Percentiles rank a stretch among this genome's conserved stretches.
phyloP scores from a whole-genome alignment of 2,329 filamentous ascomycete species.

The Ophiocordyceps camponoti-floridani region DNA sequence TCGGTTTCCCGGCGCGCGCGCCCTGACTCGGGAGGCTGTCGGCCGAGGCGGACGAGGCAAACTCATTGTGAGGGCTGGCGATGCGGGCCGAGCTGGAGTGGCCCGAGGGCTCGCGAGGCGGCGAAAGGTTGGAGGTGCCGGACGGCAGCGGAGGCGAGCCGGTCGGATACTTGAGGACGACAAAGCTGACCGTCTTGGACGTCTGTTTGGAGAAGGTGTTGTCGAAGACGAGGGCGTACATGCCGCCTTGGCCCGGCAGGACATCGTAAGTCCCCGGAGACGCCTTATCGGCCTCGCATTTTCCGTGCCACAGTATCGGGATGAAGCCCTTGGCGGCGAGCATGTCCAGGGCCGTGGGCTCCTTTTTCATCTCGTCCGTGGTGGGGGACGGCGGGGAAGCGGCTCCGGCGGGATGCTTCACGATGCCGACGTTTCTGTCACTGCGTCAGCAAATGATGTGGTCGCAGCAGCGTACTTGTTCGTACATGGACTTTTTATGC shows the following conservation, averaged over 20 bases:
- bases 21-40: slow-evolving; percentile 42
- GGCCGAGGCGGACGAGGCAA: slow-evolving; percentile 32
- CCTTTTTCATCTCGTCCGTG: slow-evolving; percentile 29
- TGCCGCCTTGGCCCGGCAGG: slow-evolving; percentile 54
- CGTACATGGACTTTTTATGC: slow-evolving; percentile 85
- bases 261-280: slow-evolving; percentile 83
- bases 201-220: slow-evolving; percentile 96
- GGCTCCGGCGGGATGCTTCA: slow-evolving; percentile 79
- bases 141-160: slow-evolving; percentile 59
- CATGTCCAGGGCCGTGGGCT: slow-evolving; percentile 44
- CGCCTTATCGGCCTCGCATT: slow-evolving; percentile 92
- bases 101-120: slow-evolving; percentile 19
- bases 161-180: slow-evolving; percentile 84
- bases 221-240: slow-evolving; percentile 94
- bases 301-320: slow-evolving; percentile 70
- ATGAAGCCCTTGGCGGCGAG: slow-evolving; percentile 50
- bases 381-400: slow-evolving; percentile 26
- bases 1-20: slow-evolving; percentile 19
- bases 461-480: neutral
- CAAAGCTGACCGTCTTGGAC: slow-evolving; percentile 88
- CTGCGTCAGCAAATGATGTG: slow-evolving; percentile 3
- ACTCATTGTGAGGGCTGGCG: slow-evolving; percentile 24
- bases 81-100: slow-evolving; percentile 33
- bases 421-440: slow-evolving; percentile 76
- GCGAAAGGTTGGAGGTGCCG: slow-evolving; percentile 43